Evolutionary conservation across 768 basidiomycete genomes (phyloP).

Genomic region (Lentinula aciculospora): DNA sequence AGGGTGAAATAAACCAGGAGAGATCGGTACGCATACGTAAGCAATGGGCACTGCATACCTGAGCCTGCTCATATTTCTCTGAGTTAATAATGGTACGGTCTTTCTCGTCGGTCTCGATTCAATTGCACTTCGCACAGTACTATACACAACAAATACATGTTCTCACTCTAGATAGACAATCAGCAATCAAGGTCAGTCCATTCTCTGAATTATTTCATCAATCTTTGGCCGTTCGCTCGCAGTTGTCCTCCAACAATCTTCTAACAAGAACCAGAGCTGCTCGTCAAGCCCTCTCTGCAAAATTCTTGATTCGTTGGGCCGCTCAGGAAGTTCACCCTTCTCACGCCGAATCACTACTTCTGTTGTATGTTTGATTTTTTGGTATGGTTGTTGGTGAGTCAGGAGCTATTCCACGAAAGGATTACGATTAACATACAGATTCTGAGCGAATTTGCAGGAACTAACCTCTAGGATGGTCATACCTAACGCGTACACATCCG

Average conservation of each 20-base stretch:
- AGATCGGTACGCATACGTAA: neutral
- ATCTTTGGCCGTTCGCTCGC: slow-evolving; percentile 34
- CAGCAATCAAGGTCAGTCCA: neutral
- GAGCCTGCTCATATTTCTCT: no score
- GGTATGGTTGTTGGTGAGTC: slow-evolving; percentile 49
- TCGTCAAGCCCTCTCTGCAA: slow-evolving; percentile 39
- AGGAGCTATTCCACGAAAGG: slow-evolving; percentile 30
- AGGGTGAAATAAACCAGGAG: neutral
- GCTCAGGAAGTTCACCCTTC: slow-evolving; percentile 34
- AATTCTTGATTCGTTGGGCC: slow-evolving; percentile 29
- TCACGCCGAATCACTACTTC: slow-evolving; percentile 43
- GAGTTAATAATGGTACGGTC: no score
- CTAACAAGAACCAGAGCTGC: slow-evolving; percentile 37
- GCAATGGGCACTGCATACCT: neutral
- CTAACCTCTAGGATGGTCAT: slow-evolving; percentile 56
- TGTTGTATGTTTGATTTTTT: slow-evolving; percentile 43
- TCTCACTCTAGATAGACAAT: neutral
- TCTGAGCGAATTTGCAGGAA: neutral
- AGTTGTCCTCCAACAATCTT: slow-evolving; percentile 35
- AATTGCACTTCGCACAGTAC: no score
- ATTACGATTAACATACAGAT: neutral
- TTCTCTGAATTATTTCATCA: slow-evolving; percentile 20
- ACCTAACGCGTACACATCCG: slow-evolving; percentile 50
- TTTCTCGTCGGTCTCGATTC: no score
- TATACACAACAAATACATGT: no score